Percentiles rank a stretch among this genome's conserved stretches.
Conservation (phyloP, 768 basidiomycete genomes). For the Macrocybe gigantea region DNA sequence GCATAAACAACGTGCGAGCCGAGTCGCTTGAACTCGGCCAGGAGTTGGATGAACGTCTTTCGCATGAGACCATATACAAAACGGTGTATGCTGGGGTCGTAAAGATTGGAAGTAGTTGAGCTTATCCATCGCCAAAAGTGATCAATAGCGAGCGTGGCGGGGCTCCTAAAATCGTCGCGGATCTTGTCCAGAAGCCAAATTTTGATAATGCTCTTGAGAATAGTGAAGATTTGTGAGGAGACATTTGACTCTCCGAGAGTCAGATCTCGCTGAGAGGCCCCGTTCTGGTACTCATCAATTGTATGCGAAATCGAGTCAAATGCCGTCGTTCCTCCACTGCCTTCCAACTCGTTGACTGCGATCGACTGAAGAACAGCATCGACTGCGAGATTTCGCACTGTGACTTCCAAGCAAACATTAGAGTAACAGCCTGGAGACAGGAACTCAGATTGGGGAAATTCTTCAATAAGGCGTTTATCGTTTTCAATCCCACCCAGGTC, state of each 20-base stretch:
- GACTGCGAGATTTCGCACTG: constrained; percentile 88
- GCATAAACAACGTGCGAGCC: constrained; percentile 93
- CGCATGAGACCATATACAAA: constrained; percentile 96
- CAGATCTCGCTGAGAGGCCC: constrained; percentile 62
- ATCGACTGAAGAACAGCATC: constrained; percentile 92
- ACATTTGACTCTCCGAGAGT: constrained; percentile 87
- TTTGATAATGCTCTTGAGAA: constrained; percentile 85
- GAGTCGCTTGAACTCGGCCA: constrained; percentile 93
- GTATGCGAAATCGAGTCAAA: constrained; percentile 93
- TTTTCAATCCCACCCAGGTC: constrained; percentile 93
- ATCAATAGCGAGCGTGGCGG: constrained; percentile 69
- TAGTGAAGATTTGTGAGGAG: constrained; percentile 79
- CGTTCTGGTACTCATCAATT: constrained; percentile 80
- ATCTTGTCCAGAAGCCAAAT: constrained; percentile 88
- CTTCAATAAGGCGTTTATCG: constrained; percentile 71
- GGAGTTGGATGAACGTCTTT: constrained; percentile 94
- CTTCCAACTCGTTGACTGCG: constrained; percentile 95
- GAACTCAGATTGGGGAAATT: constrained; percentile 82
- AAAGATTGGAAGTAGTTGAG: constrained; percentile 78
- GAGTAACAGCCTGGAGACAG: constrained; percentile 80
- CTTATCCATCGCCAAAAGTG: constrained; percentile 99
- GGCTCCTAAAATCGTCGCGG: constrained; percentile 56
- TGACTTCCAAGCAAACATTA: constrained; percentile 88
- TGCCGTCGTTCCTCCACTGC: constrained; percentile 87
- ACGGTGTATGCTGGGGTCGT: constrained; percentile 87